Evolutionary conservation across 176 grass and related monocot genomes (phyloP).

Genomic region (Oryza longistaminata): DNA sequence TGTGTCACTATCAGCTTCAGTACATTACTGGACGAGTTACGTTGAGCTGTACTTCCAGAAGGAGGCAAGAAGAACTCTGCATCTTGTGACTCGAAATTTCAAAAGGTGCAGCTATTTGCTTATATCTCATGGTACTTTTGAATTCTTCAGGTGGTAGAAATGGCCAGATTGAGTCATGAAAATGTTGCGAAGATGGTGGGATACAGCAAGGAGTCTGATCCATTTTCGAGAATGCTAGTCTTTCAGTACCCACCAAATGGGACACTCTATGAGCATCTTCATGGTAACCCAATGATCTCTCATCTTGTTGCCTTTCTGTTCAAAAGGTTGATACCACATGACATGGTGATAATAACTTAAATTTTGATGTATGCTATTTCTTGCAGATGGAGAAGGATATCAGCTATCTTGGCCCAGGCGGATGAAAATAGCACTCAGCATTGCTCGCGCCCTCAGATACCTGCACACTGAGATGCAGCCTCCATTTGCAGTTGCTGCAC

Average conservation of each 20-base stretch:
- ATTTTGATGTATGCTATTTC: neutral
- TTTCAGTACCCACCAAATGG: slow-evolving; percentile 94
- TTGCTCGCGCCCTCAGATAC: slow-evolving; percentile 71
- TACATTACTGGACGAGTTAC: slow-evolving; percentile 67
- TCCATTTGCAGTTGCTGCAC: slow-evolving; percentile 60
- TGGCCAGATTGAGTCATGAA: slow-evolving; percentile 65
- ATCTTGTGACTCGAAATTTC: neutral
- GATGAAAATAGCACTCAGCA: slow-evolving; percentile 67
- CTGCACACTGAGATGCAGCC: slow-evolving; percentile 87
- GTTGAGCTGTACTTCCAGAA: slow-evolving; percentile 82
- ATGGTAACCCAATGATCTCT: slow-evolving; percentile 49
- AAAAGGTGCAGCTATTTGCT: neutral
- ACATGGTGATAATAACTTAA: neutral
- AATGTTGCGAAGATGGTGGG: slow-evolving; percentile 70
- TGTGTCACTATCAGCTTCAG: slow-evolving; percentile 66
- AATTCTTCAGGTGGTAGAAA: slow-evolving; percentile 68
- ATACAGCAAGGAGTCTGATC: slow-evolving; percentile 82
- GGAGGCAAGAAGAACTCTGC: slow-evolving; percentile 52
- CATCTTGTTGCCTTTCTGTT: neutral
- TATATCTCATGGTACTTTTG: neutral
- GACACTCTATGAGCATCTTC: slow-evolving; percentile 83
- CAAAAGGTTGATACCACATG: neutral
- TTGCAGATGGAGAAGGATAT: slow-evolving; percentile 74
- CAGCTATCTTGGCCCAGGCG: slow-evolving; percentile 88
- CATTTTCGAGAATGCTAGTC: slow-evolving; percentile 83